Evolutionary conservation across 495 filamentous ascomycete genomes (phyloP), one percentile per base, ranked within the genome.

Genomic region (Trichoderma erinaceum): DNA sequence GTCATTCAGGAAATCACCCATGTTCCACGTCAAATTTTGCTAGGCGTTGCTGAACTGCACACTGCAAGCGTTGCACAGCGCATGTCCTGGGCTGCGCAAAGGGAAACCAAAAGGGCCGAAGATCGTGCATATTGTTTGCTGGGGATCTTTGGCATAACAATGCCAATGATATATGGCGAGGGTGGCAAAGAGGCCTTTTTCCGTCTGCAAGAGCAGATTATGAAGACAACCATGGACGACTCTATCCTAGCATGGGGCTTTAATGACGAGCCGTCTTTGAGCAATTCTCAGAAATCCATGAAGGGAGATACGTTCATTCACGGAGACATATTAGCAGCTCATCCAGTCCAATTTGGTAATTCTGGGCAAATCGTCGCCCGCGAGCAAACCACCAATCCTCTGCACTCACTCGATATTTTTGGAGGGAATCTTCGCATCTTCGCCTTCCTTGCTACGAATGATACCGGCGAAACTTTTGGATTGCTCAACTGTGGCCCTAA

Each of bases 51-150:
- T 1, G 48, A 61, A 11, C 18, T 69, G 25, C 43, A 41, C 41
- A 18, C 38, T 11, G 68, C 68, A 27, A 69, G 68, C 38, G 65
- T 67, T 35, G 68, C 68, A 16, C 68, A 69, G 41, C 68, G 68
- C 3, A 69, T 69, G 68, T 67, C 68, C 32, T 69, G 68, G 68
- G 68, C 68, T 7, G 65, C 68, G 65, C 52, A 67, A 25, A 56
- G 65, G 13, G 4, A 66, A 7, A 66, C 65, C 0, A 50, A 35
- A 21, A 29, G 56, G 10, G 12, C 23, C 4, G 65, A 66, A 48
- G 65, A 66, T 18, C 18, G 32, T 32, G 65, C 65, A 10, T 66
- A 66, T 32, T 66, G 65, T 16, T 41, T 66, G 18, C 41, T 66
- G 1, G 65, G 65, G 4, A 43, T 66, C 1, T 66, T 66, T 50